Conservation (phyloP, 768 basidiomycete genomes). For the Tephrocybe sp. region DNA sequence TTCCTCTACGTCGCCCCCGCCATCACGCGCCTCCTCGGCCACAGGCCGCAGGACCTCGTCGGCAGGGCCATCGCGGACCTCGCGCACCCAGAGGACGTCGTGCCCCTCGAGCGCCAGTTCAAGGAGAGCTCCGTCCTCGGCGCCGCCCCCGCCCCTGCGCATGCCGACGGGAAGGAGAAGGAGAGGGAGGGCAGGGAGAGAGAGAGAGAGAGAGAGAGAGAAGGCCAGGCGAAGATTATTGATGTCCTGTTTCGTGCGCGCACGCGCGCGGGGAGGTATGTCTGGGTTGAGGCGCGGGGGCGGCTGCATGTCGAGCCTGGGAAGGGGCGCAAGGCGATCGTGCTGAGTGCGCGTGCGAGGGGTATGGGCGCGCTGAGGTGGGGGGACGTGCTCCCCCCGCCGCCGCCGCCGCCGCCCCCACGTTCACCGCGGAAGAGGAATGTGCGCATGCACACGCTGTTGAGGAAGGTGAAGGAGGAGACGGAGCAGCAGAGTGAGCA, state of each 20-base stretch:
- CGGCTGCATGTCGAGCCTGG: slow-evolving; percentile 89
- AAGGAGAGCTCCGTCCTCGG: slow-evolving; percentile 62
- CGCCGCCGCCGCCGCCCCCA: slow-evolving; percentile 40
- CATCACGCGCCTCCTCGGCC: slow-evolving; percentile 77
- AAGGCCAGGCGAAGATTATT: too few relatives aligned
- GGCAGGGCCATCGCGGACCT: slow-evolving; percentile 78
- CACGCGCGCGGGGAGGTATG: slow-evolving; percentile 61
- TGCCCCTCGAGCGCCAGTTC: slow-evolving; percentile 88
- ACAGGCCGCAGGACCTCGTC: slow-evolving; percentile 81
- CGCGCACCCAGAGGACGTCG: slow-evolving; percentile 87
- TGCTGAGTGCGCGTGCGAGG: slow-evolving; percentile 79
- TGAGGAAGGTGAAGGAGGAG: too few relatives aligned
- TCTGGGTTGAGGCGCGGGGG: slow-evolving; percentile 93
- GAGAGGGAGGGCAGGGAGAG: too few relatives aligned
- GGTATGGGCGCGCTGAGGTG: slow-evolving; percentile 65
- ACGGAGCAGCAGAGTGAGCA: too few relatives aligned
- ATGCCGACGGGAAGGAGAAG: background rate
- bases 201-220: too few relatives aligned
- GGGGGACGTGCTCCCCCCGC: slow-evolving; percentile 52
- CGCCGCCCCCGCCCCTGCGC: slow-evolving; percentile 25
- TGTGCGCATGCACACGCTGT: too few relatives aligned
- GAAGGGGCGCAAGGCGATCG: slow-evolving; percentile 92
- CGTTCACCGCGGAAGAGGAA: too few relatives aligned
- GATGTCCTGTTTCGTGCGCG: slow-evolving; percentile 85
- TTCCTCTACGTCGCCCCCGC: slow-evolving; percentile 93